phyloP scores from a whole-genome alignment of 2,329 filamentous ascomycete species.

The Alternaria incomplexa region DNA sequence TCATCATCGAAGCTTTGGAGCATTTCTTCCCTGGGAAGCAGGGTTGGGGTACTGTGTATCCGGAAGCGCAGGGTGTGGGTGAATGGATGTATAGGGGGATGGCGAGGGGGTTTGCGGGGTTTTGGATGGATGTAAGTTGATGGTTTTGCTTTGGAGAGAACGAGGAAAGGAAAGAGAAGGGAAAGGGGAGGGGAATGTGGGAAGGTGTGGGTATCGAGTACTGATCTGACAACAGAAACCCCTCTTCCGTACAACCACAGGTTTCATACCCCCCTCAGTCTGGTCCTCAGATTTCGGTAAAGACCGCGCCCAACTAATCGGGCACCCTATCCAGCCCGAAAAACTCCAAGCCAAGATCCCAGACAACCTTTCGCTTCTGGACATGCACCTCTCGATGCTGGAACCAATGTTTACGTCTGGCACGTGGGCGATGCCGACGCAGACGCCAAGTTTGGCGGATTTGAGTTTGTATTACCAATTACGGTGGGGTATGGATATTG shows the following conservation, averaged over 20 bases:
- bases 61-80: slow-evolving; percentile 29
- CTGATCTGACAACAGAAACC: slow-evolving; percentile 28
- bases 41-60: slow-evolving; percentile 48
- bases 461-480: slow-evolving; percentile 49
- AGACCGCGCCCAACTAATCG: slow-evolving; percentile 49
- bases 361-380: slow-evolving; percentile 45
- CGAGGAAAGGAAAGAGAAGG: no score
- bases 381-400: slow-evolving; percentile 46
- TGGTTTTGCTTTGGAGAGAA: neutral
- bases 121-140: slow-evolving; percentile 46
- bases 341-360: slow-evolving; percentile 51
- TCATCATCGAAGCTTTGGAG: slow-evolving; percentile 46
- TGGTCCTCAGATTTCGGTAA: slow-evolving; percentile 49
- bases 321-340: slow-evolving; percentile 45
- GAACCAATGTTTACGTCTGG: slow-evolving; percentile 42
- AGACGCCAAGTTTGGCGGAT: slow-evolving; percentile 45
- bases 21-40: slow-evolving; percentile 31
- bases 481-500: slow-evolving; percentile 49
- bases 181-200: no score
- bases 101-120: slow-evolving; percentile 49
- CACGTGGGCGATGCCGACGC: slow-evolving; percentile 46
- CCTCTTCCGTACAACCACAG: slow-evolving; percentile 49
- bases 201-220: rapidly evolving
- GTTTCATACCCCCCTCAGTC: slow-evolving; percentile 49
- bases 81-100: slow-evolving; percentile 44